Base-by-base conservation (phyloP, 768 basidiomycete genomes). In the Holtermannia corniformis region DNA sequence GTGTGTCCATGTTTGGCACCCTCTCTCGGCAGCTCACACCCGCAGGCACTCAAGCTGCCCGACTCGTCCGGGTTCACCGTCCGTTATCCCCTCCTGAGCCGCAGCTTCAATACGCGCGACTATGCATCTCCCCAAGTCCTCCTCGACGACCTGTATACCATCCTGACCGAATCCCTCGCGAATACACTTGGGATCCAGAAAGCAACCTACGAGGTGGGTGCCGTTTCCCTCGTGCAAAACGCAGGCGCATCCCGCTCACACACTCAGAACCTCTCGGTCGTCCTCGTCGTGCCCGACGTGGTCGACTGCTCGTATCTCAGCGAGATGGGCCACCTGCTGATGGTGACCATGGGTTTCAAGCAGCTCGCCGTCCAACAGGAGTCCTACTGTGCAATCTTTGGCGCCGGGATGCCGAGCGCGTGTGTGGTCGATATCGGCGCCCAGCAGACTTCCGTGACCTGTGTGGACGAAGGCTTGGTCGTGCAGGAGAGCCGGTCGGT, bases 371-470 rank as follows among this genome's bases (percentile, higher is more conserved):
- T 85, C 3, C 89, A 54, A 14, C 57, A 95, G 88, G 92, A 95
- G 77, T 85, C 89, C 3, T 76, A 93, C 40, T 86, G 87, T 27
- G 90, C 92, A 3, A 89, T 89, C 0, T 96, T 92, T 67, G 92
- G 92, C 20, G 91, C 93, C 5, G 93, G 93, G 5, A 83, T 97
- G 48, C 88, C 88, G 0, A 86, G 83, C 62, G 95, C 92, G 11
- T 97, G 95, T 64, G 87, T 99, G 3, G 86, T 99, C 28, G 89
- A 99, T 69, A 84, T 97, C 47, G 95, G 95, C 2, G 86, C 93
- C 12, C 78, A 76, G 14, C 81, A 78, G 51, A 90, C 87, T 1
- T 88, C 81, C 54, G 81, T 99, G 41, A 82, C 91, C 0, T 96
- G 92, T 65, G 85, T 97, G 1, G 95, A 97, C 52, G 95, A 99